Base-by-base conservation (phyloP, 1,284 basidiomycete genomes). In the Phenoliferia sp. region DNA sequence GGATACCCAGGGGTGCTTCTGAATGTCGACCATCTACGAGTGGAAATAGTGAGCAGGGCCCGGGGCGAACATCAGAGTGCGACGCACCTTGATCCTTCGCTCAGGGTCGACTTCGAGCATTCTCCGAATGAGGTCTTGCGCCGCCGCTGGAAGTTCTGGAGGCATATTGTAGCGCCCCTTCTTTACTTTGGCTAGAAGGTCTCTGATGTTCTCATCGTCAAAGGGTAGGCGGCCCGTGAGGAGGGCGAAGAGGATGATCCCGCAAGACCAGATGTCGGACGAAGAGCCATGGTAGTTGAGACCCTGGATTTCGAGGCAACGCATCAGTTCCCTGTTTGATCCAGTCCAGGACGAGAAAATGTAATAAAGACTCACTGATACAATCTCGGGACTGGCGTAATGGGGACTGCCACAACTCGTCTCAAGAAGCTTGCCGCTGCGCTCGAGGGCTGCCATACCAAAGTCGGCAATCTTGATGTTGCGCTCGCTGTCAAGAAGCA, bases 241-340 rank as follows among this genome's bases (percentile, higher is more conserved):
- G 87, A 97, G 92, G 61, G 96, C 94, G 80, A 93, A 96, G 65
- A 97, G 84, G 75, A 97, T 96, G 36, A 96, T 93, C 0, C 94
- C 94, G 66, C 90, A 90, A 75, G 90, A 92, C 94, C 94, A 97
- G n/a, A 96, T 92, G 75, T 97, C 94, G 75, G 96, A 94, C 79
- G 95, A 94, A 0, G 94, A 93, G 0, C 94, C 94, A 1, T 92
- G 92, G 77, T 97, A 97, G n/a, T n/a, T n/a, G n/a, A n/a, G 10
- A 94, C 83, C 67, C 81, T 82, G 68, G 12, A 3, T 63, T 28
- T n/a, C n/a, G n/a, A 26, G n/a, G 16, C 2, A 48, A 6, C 16
- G 61, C 39, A 31, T n/a, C 68, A 54, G 39, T 50, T 50, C 7
- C 62, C 22, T 26, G 32, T 31, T 31, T 52, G n/a, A n/a, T n/a